Percentiles rank a stretch among this genome's conserved stretches.
phyloP scores from a whole-genome alignment of 768 basidiomycete species.

The Lepiota venenata region DNA sequence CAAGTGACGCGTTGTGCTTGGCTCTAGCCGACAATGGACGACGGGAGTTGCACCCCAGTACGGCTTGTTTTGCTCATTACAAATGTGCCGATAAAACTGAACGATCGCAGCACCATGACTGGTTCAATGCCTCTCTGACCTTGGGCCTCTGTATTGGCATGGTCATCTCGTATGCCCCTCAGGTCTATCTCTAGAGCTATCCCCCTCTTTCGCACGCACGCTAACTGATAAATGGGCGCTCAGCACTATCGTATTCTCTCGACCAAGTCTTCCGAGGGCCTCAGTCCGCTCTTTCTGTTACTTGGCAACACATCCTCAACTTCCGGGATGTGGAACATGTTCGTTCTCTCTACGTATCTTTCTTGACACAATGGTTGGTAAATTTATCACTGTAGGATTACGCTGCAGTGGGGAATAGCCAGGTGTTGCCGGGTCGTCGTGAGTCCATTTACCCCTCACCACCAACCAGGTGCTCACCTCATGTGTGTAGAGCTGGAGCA shows the following conservation, averaged over 20 bases:
- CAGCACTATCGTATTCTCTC: constrained; percentile 81
- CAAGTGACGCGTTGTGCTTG: too few species aligned
- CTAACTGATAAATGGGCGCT: background rate
- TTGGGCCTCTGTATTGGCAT: constrained; percentile 67
- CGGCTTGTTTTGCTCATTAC: background rate
- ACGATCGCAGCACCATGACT: constrained; percentile 60
- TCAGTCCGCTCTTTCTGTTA: constrained; percentile 89
- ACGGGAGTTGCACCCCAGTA: background rate
- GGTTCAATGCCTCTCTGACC: constrained; percentile 64
- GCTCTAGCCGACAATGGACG: background rate
- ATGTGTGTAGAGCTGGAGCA: constrained; percentile 49
- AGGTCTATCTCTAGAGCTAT: constrained; percentile 37
- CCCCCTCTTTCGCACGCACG: background rate
- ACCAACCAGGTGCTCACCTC: too few species aligned
- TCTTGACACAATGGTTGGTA: background rate
- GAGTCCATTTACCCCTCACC: too few species aligned
- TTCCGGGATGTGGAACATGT: constrained; percentile 85
- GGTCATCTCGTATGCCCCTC: constrained; percentile 80
- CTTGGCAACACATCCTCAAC: constrained; percentile 85
- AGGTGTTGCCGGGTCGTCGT: background rate
- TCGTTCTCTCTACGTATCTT: constrained; percentile 20
- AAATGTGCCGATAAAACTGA: background rate
- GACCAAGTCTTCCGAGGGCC: constrained; percentile 78
- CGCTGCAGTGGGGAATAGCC: background rate
- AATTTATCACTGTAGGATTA: constrained; percentile 15